Evolutionary conservation across 2,329 filamentous ascomycete species (phyloP), one percentile per base, ranked within the genome.

Genomic region (Penicillium frequentans): DNA sequence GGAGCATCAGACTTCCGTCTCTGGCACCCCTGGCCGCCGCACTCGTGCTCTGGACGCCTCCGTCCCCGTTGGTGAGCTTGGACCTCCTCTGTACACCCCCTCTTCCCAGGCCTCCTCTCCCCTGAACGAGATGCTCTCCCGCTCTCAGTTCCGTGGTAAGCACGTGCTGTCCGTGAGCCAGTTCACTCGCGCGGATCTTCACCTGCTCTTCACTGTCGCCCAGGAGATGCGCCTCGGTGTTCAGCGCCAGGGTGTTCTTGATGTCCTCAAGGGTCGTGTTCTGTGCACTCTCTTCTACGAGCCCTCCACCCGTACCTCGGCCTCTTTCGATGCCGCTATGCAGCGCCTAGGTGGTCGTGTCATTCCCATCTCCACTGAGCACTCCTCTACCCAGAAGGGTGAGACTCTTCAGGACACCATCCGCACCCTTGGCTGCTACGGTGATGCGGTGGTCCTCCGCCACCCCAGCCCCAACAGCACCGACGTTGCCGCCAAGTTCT

Each of bases 321-420:
- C 90, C 37, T 99, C 95, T 3, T 99, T 99, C 68, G 95, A 99
- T 72, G 90, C 93, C 55, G 95, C 95, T 43, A 99, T 99, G 95
- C 96, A 99, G 82, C 90, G 96, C 52, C 88, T 99, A 5, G 95
- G 95, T 65, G 95, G 95, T 48, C 86, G 91, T 49, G 93, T 90
- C 3, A 84, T 99, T 53, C 83, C 88, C 52, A 88, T 98, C 70
- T 82, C 91, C 42, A 96, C 93, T 3, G 84, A 87, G 6, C 86
- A 90, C 66, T 97, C 93, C 2, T 96, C 91, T 14, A 93, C 93
- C 4, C 85, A 93, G 76, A 99, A 99, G 84, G 95, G 95, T 43
- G 95, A 99, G 80, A 88, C 89, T 4, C 85, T 99, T 19, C 91
- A 95, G 71, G 95, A 99, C 73, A 96, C 92, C 14, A 86, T 99